Evolutionary conservation across 2,329 filamentous ascomycete species (phyloP).

Genomic region (Graphilbum fragrans): DNA sequence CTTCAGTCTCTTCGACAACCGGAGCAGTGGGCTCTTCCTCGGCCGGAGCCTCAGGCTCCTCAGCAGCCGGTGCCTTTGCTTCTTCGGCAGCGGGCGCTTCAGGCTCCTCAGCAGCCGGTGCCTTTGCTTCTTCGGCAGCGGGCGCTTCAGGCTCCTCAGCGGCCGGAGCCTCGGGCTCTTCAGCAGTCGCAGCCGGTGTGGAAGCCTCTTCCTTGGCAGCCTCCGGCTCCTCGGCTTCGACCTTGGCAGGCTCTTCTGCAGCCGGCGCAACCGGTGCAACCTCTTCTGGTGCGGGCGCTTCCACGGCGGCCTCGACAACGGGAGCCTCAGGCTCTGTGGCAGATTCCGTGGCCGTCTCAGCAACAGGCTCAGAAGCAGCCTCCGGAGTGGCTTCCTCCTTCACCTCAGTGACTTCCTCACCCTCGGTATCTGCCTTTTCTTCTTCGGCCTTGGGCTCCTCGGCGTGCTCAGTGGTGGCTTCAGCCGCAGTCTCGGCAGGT

Average conservation of each 20-base stretch:
- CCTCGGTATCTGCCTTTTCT: too few relatives aligned
- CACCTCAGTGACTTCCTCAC: constrained; percentile 4
- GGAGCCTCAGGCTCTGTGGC: not conserved
- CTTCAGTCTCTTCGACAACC: too few relatives aligned
- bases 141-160: not conserved
- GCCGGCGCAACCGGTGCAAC: too few relatives aligned
- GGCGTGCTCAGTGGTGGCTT: not conserved
- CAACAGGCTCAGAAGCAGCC: not conserved
- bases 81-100: not conserved
- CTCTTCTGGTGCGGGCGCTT: too few relatives aligned
- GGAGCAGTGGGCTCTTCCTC: too few relatives aligned
- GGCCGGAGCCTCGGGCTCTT: too few relatives aligned
- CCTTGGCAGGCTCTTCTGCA: not conserved
- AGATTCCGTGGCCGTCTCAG: constrained; percentile 1
- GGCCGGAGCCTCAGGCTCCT: too few relatives aligned
- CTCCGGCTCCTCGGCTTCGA: not conserved
- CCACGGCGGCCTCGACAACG: too few relatives aligned
- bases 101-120: not conserved
- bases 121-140: too few relatives aligned
- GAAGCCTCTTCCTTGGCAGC: not conserved
- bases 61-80: too few relatives aligned
- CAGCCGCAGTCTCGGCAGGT: not conserved
- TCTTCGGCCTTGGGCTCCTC: too few relatives aligned
- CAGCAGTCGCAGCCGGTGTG: too few relatives aligned
- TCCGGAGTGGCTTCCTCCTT: constrained; percentile 1